Conservation (phyloP, 352 stramenopile genomes). For the Phytophthora melonis region DNA sequence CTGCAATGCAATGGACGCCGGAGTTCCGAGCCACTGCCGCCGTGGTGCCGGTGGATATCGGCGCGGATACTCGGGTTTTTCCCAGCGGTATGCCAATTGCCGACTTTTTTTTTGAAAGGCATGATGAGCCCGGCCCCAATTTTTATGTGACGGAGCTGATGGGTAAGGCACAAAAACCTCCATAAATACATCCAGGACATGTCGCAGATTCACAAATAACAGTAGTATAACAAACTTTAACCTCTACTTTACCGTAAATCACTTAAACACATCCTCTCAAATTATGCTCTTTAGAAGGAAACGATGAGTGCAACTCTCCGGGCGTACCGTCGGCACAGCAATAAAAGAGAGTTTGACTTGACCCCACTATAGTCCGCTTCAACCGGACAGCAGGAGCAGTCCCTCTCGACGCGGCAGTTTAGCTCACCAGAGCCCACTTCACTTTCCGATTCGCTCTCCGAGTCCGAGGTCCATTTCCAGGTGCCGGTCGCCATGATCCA, state of each 20-base stretch:
- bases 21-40: neutral
- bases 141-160: constrained; percentile 44
- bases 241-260: too few relatives aligned
- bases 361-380: constrained; percentile 1
- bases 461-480: constrained; percentile 10
- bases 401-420: neutral
- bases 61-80: constrained; percentile 3
- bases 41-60: constrained; percentile 7
- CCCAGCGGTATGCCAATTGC: neutral
- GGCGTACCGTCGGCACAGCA: constrained; percentile 1
- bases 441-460: constrained; percentile 25
- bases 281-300: neutral
- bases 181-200: too few relatives aligned
- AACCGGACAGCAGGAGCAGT: neutral
- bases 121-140: constrained; percentile 6
- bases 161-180: constrained; percentile 8
- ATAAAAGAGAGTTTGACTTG: constrained; percentile 4
- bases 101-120: too few relatives aligned
- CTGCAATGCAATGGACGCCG: neutral
- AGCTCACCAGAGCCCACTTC: neutral
- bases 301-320: neutral
- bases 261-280: too few relatives aligned
- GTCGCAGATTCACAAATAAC: too few relatives aligned
- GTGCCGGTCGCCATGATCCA: constrained; percentile 29
- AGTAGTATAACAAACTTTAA: too few relatives aligned